A percentile compares a stretch with the other conserved stretches of the same genome.
These are phyloP conservation scores for Podaxis sp. DNA, from an alignment of 768 basidiomycete genomes.

Conservation along the genomic window DNA sequence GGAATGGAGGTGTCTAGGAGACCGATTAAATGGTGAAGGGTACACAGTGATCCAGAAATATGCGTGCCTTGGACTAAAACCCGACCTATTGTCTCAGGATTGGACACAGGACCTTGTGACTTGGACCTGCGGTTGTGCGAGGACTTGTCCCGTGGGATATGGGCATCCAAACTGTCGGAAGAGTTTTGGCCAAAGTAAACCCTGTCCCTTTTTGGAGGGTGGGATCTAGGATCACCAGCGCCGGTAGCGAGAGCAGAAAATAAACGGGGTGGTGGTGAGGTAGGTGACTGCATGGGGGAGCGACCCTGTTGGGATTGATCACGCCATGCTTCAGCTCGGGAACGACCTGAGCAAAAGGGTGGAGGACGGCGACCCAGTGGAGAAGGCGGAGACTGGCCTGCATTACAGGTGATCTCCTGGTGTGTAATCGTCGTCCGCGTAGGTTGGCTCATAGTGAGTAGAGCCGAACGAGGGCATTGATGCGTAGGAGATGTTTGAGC, in stretches of 20 bases:
- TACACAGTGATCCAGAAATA: not conserved
- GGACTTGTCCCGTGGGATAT: conserved; percentile 16
- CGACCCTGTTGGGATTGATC: conserved; percentile 12
- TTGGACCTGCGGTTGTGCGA: conserved; percentile 1
- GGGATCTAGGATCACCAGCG: conserved; percentile 25
- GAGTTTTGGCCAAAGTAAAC: conserved; percentile 10
- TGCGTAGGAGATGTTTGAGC: conserved; percentile 15
- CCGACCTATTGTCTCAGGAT: not conserved
- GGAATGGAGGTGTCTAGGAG: conserved; percentile 23
- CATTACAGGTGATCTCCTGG: conserved; percentile 14
- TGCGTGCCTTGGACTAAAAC: not conserved
- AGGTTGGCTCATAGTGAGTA: not conserved
- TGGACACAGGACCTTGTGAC: conserved; percentile 1
- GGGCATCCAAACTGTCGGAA: conserved; percentile 22
- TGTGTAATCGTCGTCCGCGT: not conserved
- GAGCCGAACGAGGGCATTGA: conserved; percentile 14
- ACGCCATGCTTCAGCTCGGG: conserved; percentile 20
- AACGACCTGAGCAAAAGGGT: conserved; percentile 15
- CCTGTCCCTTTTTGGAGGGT: conserved; percentile 32
- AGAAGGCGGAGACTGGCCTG: conserved; percentile 11
- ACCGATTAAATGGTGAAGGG: not conserved
- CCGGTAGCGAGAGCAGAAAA: conserved; percentile 20
- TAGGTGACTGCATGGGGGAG: conserved; percentile 5
- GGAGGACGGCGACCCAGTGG: conserved; percentile 15
- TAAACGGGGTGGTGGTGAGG: conserved; percentile 16